A percentile compares a stretch with the other conserved stretches of the same genome.
Evolutionary conservation across 352 stramenopile genomes (phyloP).

Genomic region (Globisporangium abappressorium): DNA sequence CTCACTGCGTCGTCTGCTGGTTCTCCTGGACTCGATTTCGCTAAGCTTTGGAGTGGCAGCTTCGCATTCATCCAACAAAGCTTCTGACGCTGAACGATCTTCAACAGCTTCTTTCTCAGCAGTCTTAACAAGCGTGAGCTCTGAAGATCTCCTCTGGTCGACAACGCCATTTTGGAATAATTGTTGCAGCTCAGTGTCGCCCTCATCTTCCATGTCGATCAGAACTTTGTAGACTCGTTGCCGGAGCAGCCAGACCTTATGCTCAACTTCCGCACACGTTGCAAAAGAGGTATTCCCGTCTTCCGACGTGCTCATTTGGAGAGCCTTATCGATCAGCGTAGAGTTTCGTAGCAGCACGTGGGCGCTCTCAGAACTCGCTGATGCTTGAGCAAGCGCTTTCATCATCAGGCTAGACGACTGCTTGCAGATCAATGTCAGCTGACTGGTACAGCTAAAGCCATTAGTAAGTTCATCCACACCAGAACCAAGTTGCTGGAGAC

Average conservation of each 20-base stretch:
- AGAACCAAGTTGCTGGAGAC: slow-evolving; percentile 2
- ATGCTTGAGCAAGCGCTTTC: slow-evolving; percentile 12
- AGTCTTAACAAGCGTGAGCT: not conserved
- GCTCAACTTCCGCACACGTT: slow-evolving; percentile 36
- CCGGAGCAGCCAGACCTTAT: slow-evolving; percentile 35
- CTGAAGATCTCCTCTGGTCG: not conserved
- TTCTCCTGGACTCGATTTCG: not conserved
- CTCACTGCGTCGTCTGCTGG: not conserved
- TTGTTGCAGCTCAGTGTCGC: slow-evolving; percentile 23
- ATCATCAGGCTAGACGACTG: slow-evolving; percentile 5
- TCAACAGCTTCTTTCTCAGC: not conserved
- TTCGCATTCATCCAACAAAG: not conserved
- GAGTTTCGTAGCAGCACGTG: not conserved
- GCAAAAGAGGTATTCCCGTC: slow-evolving; percentile 28
- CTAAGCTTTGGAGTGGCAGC: not conserved
- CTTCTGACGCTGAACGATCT: not conserved
- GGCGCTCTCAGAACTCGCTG: not conserved
- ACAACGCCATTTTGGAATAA: not conserved
- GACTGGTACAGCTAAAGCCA: not conserved
- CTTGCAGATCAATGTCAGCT: not conserved
- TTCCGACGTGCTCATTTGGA: slow-evolving; percentile 13
- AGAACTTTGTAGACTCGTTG: slow-evolving; percentile 45
- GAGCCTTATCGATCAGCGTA: slow-evolving; percentile 2
- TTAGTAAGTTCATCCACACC: not conserved
- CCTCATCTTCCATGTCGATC: slow-evolving; percentile 32